These are phyloP conservation scores for Macaranga tanarius DNA, from an alignment of 441 rosid species.

Conservation along the genomic window DNA sequence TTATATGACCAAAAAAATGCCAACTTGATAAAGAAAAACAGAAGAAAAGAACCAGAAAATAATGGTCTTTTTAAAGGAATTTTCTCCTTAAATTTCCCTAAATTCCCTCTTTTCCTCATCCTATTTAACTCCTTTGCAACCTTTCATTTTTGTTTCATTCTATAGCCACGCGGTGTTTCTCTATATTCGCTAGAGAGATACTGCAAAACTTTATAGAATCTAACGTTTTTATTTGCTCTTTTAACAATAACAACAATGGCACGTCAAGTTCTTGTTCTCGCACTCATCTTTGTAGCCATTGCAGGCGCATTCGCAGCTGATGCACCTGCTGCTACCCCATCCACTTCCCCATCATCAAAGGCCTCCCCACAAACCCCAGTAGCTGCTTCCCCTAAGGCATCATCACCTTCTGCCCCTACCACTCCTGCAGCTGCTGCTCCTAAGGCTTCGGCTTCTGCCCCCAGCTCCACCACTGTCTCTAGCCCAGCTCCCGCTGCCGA, in stretches of 20 bases:
- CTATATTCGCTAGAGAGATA: slow-evolving; percentile 28
- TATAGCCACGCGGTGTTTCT: slow-evolving; percentile 38
- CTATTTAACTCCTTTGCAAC: slow-evolving; percentile 19
- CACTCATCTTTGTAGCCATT: slow-evolving; percentile 40
- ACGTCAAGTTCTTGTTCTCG: slow-evolving; percentile 44
- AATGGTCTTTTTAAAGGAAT: background rate
- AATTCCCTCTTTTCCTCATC: slow-evolving; percentile 5
- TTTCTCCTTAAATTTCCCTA: slow-evolving; percentile 11
- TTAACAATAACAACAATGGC: slow-evolving; percentile 43
- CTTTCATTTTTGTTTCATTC: slow-evolving; percentile 14
- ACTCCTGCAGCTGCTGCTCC: background rate
- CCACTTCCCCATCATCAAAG: slow-evolving; percentile 31
- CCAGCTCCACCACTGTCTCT: slow-evolving; percentile 11
- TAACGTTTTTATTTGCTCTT: background rate
- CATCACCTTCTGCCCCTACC: slow-evolving; percentile 23
- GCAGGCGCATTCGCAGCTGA: slow-evolving; percentile 48
- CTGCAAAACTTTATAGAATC: slow-evolving; percentile 26
- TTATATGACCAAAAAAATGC: background rate
- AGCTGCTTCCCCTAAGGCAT: slow-evolving; percentile 13
- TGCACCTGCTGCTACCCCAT: slow-evolving; percentile 36
- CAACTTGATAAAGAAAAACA: too few species aligned
- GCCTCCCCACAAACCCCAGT: slow-evolving; percentile 38
- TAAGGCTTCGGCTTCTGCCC: slow-evolving; percentile 5
- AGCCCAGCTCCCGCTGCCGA: slow-evolving; percentile 11
- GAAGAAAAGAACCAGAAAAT: too few species aligned